Percentiles rank a stretch among this genome's conserved stretches.
Conservation (phyloP, 2,329 filamentous ascomycete species). For the Trichoderma gracile region DNA sequence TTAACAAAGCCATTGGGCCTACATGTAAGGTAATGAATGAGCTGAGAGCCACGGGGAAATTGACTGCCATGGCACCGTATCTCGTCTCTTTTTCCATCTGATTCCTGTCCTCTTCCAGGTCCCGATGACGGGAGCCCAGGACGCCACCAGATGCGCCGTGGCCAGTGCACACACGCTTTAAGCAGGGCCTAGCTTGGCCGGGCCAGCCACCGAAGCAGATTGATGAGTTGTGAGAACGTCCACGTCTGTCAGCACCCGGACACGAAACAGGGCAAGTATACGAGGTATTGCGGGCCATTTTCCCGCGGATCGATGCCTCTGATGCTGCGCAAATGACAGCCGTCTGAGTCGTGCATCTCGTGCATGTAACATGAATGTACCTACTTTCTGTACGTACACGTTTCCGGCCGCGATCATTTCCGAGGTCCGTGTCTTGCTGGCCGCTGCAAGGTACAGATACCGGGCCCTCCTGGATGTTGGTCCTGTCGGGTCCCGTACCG, state of each 20-base stretch:
- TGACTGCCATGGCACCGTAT: background rate
- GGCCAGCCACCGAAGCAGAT: constrained; percentile 9
- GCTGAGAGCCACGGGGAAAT: background rate
- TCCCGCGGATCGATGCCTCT: too few relatives aligned
- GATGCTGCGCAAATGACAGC: too few relatives aligned
- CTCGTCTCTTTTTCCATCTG: background rate
- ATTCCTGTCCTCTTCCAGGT: background rate
- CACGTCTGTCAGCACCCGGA: too few relatives aligned
- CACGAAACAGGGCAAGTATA: too few relatives aligned
- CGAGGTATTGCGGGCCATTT: too few relatives aligned
- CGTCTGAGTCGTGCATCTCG: background rate
- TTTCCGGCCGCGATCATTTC: too few relatives aligned
- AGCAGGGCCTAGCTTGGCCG: constrained; percentile 15
- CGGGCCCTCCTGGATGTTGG: too few relatives aligned
- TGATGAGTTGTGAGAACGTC: background rate
- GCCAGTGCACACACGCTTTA: constrained; percentile 18
- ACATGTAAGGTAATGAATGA: background rate
- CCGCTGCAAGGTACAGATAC: background rate
- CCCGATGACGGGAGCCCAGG: constrained; percentile 17
- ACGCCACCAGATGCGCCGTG: constrained; percentile 22
- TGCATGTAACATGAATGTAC: background rate
- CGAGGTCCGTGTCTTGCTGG: background rate
- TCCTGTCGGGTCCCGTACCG: too few relatives aligned
- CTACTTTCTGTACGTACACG: background rate
- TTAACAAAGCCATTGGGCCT: background rate